These are phyloP conservation scores for Ceratobasidium sp. DNA, from an alignment of 1,284 basidiomycete genomes.

Conservation along the genomic window DNA sequence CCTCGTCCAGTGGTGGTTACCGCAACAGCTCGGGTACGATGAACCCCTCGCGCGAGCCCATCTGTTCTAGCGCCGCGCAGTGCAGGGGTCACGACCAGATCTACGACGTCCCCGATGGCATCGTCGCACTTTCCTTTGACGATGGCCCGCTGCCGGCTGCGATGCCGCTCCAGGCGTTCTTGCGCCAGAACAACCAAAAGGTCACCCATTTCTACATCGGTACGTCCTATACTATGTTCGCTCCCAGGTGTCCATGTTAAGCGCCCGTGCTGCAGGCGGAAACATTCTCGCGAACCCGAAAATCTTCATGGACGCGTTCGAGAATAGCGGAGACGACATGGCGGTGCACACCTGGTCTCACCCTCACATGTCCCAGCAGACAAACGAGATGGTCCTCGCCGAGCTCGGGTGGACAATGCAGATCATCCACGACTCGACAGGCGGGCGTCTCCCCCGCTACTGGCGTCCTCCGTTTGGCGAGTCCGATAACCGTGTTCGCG, in stretches of 20 bases:
- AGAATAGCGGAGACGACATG: slow-evolving; percentile 65
- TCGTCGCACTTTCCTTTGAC: slow-evolving; percentile 65
- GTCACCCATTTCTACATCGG: slow-evolving; percentile 47
- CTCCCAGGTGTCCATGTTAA: slow-evolving; percentile 44
- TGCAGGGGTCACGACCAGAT: slow-evolving; percentile 69
- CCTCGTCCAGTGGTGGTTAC: slow-evolving; percentile 47
- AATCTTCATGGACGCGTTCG: slow-evolving; percentile 65
- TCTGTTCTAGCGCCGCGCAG: slow-evolving; percentile 71
- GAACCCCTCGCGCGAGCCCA: slow-evolving; percentile 42
- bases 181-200: slow-evolving; percentile 51
- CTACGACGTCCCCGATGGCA: slow-evolving; percentile 74
- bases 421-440: slow-evolving; percentile 83
- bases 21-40: slow-evolving; percentile 12
- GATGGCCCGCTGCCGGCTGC: slow-evolving; percentile 73
- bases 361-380: slow-evolving; percentile 81
- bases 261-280: slow-evolving; percentile 63
- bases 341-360: slow-evolving; percentile 85
- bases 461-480: slow-evolving; percentile 86
- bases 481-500: slow-evolving; percentile 73
- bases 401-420: slow-evolving; percentile 87
- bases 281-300: slow-evolving; percentile 71
- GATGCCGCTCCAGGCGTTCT: slow-evolving; percentile 48
- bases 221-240: slow-evolving; percentile 46
- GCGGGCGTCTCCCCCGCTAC: slow-evolving; percentile 73
- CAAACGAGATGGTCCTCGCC: slow-evolving; percentile 74